Percentiles rank a stretch among this genome's conserved stretches.
phyloP scores from a whole-genome alignment of 192 early-diverging fungal species.

The Coemansia sp. region DNA sequence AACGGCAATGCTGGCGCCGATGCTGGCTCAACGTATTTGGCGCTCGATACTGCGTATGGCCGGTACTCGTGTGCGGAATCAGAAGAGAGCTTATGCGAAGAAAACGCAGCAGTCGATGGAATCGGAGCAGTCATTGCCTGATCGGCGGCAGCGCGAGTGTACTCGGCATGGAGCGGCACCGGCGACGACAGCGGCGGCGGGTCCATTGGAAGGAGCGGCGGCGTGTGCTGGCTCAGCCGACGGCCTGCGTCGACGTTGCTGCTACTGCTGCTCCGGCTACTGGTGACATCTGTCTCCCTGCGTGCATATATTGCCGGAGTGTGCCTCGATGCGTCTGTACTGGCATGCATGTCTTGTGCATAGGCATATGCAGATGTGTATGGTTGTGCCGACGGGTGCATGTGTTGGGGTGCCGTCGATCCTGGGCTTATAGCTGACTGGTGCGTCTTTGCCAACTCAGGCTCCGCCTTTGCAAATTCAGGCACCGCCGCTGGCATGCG shows the following conservation, averaged over 20 bases:
- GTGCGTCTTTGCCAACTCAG: neutral
- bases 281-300: constrained; percentile 24
- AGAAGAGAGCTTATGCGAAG: neutral
- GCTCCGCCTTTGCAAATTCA: constrained; percentile 5
- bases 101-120: constrained; percentile 19
- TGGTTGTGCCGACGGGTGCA: constrained; percentile 45
- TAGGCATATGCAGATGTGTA: constrained; percentile 31
- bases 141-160: neutral
- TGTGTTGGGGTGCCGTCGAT: constrained; percentile 53
- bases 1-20: constrained; percentile 30
- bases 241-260: neutral
- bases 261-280: constrained; percentile 21
- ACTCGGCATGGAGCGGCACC: neutral
- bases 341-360: constrained; percentile 31
- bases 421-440: constrained; percentile 17
- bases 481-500: constrained; percentile 9
- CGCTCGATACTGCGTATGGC: neutral
- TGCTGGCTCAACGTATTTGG: neutral
- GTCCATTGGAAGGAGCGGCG: constrained; percentile 5
- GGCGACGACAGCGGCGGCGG: constrained; percentile 19
- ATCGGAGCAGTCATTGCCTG: constrained; percentile 31
- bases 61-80: neutral
- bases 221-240: constrained; percentile 9
- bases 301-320: constrained; percentile 52
- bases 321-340: constrained; percentile 21